phyloP scores from a whole-genome alignment of 2,329 filamentous ascomycete genomes.

The Exophiala aquamarina region DNA sequence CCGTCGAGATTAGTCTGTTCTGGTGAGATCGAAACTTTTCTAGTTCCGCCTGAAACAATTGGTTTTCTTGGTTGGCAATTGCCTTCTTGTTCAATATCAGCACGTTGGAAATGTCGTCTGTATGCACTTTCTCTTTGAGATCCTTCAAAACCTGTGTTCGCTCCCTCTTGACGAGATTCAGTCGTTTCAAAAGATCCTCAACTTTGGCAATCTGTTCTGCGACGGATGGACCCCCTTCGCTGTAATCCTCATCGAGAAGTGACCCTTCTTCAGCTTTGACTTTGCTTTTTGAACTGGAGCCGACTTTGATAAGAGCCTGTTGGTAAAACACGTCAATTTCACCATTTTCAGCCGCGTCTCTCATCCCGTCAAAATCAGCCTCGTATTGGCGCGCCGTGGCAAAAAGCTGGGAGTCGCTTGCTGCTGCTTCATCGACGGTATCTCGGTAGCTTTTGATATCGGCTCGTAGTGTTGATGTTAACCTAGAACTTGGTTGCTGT shows the following conservation, averaged over 20 bases:
- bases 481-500: constrained; percentile 86
- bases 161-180: constrained; percentile 90
- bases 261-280: constrained; percentile 68
- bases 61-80: constrained; percentile 84
- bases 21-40: constrained; percentile 96
- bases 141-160: constrained; percentile 91
- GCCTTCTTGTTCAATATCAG: constrained; percentile 97
- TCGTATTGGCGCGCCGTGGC: constrained; percentile 83
- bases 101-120: constrained; percentile 95
- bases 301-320: constrained; percentile 76
- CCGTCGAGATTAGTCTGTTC: constrained; percentile 84
- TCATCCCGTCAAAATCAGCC: constrained; percentile 91
- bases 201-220: constrained; percentile 85
- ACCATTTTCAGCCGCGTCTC: constrained; percentile 78
- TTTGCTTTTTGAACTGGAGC: constrained; percentile 60
- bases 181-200: constrained; percentile 84
- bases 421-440: constrained; percentile 83
- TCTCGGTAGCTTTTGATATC: constrained; percentile 87
- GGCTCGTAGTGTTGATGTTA: constrained; percentile 82
- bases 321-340: constrained; percentile 89
- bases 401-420: constrained; percentile 81
- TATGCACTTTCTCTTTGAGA: constrained; percentile 90
- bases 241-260: constrained; percentile 88
- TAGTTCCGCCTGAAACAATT: constrained; percentile 93
- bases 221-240: constrained; percentile 75